A percentile compares a stretch with the other conserved stretches of the same genome.
Conservation (phyloP, 495 filamentous ascomycete species). For the Penicillium tannophilum region DNA sequence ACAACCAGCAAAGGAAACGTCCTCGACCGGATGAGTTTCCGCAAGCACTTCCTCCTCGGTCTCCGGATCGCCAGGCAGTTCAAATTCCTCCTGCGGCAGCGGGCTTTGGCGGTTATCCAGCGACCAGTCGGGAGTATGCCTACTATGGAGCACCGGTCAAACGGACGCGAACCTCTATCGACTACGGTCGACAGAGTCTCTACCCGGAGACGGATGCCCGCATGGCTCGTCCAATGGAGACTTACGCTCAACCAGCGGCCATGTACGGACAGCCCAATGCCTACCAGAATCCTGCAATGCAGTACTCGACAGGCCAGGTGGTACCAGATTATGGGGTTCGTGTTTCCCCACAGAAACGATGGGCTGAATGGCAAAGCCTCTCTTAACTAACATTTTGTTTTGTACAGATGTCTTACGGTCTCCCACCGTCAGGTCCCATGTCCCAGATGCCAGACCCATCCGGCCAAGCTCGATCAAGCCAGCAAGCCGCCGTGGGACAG, state of each 20-base stretch:
- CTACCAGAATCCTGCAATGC: constrained; percentile 44
- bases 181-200: constrained; percentile 42
- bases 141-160: constrained; percentile 43
- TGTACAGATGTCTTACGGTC: constrained; percentile 39
- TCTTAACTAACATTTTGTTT: constrained; percentile 3
- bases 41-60: constrained; percentile 39
- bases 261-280: constrained; percentile 43
- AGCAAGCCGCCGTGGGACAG: constrained; percentile 46
- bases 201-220: constrained; percentile 42
- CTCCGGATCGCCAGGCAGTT: constrained; percentile 45
- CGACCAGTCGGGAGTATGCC: constrained; percentile 34
- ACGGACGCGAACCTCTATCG: constrained; percentile 48
- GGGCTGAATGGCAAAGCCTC: not conserved
- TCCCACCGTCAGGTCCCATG: constrained; percentile 36
- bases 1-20: constrained; percentile 41
- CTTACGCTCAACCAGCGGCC: constrained; percentile 41
- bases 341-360: constrained; percentile 7
- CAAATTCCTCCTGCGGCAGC: constrained; percentile 37
- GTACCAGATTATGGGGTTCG: constrained; percentile 49
- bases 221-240: constrained; percentile 43
- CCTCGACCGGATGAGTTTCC: constrained; percentile 45
- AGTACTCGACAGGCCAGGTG: constrained; percentile 43
- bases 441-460: constrained; percentile 44
- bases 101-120: constrained; percentile 40
- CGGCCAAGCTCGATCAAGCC: constrained; percentile 37